Evolutionary conservation across 176 grass and related monocot genomes (phyloP), one percentile per base, ranked within the genome.

Genomic region (Leersia perrieri): DNA sequence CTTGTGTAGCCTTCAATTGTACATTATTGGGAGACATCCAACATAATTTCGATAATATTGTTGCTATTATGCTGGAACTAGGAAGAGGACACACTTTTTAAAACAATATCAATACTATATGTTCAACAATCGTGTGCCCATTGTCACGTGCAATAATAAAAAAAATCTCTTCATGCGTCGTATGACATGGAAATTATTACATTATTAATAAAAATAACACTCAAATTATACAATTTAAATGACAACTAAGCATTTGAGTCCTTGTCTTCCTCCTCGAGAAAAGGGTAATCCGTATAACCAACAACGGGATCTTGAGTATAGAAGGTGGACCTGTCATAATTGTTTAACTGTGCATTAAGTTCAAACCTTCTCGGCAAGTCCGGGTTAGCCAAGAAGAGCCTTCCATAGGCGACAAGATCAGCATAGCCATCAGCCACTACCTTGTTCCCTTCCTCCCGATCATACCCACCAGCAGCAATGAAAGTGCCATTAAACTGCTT

Each of bases 221-320:
- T 57, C 7, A 18, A 57, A 23, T 23, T 20, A 1, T 11, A n/a
- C 10, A 1, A 74, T 22, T 23, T 39, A 13, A 0, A 13, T 36
- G 4, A 10, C 25, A 9, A 30, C 40, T 77, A 61, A 3, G 33
- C 20, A 5, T 18, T 4, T 1, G 22, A 27, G 3, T 42, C 2
- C 0, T 11, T 8, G 16, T 38, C 18, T 0, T 32, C 0, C 0
- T 9, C 55, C 0, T 76, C 78, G 25, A 77, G 66, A 2, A 57
- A 74, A 5, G 86, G 80, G 3, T 88, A 88, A 16, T 88, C 80
- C 0, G 80, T 88, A 12, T 88, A 88, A 1, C 86, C 86, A 31
- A 84, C 18, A 0, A 83, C 1, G 0, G 74, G 80, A 11, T 88
- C 80, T 0, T 78, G 68, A 0, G 61, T 74, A 33, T 84, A 88